Conservation (phyloP, 2,329 filamentous ascomycete genomes). For the Helicocarpus griseus region DNA sequence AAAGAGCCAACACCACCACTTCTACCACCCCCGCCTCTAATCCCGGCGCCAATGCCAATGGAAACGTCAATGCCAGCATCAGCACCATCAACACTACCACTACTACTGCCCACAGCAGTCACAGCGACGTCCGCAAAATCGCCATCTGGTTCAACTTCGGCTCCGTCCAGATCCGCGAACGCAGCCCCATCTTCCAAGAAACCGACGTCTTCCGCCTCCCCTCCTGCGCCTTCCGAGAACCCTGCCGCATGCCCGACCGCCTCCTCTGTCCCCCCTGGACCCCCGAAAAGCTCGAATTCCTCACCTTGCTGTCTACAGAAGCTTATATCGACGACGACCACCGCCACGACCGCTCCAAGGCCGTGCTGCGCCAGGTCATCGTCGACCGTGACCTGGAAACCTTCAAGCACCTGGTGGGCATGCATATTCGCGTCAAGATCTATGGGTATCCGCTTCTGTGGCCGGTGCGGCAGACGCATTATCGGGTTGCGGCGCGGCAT, state of each 20-base stretch:
- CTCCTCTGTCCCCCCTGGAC: conserved; percentile 32
- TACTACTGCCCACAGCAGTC: background rate
- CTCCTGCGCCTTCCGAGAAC: conserved; percentile 14
- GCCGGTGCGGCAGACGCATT: conserved; percentile 26
- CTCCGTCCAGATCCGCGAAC: conserved; percentile 24
- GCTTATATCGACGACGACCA: conserved; percentile 31
- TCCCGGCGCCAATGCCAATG: background rate
- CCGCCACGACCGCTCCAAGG: conserved; percentile 20
- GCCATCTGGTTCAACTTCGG: conserved; percentile 31
- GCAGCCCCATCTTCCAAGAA: conserved; percentile 19
- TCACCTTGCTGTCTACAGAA: conserved; percentile 26
- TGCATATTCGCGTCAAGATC: conserved; percentile 22
- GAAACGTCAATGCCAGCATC: background rate
- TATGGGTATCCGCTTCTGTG: conserved; percentile 25
- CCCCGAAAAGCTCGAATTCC: conserved; percentile 27
- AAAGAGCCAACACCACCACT: conserved; percentile 1
- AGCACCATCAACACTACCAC: background rate
- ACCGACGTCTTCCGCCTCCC: conserved; percentile 29
- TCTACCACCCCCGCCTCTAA: background rate
- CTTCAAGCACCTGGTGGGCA: conserved; percentile 22
- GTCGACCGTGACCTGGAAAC: conserved; percentile 24
- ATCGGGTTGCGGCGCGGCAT: conserved; percentile 21
- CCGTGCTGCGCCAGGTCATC: conserved; percentile 26
- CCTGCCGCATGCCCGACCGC: conserved; percentile 29
- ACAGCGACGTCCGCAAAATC: conserved; percentile 17